Conservation (phyloP, 2,329 filamentous ascomycete species). For the Fusarium buharicum region DNA sequence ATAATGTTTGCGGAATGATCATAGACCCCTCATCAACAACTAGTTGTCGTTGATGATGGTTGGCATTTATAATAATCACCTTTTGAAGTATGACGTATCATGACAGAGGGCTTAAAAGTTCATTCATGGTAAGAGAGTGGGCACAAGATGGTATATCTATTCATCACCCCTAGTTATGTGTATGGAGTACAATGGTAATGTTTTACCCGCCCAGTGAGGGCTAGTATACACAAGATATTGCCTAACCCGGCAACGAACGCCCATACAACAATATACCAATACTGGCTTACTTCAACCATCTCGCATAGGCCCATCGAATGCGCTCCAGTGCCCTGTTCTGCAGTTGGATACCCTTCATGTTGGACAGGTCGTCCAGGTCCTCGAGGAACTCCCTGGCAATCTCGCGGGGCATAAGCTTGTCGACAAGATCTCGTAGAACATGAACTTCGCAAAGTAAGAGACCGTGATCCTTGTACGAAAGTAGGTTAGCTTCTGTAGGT, state of each 20-base stretch:
- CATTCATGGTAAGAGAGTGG: not conserved
- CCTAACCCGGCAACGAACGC: not conserved
- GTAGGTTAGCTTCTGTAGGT: slow-evolving; percentile 76
- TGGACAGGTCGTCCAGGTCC: slow-evolving; percentile 86
- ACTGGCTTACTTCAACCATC: slow-evolving; percentile 67
- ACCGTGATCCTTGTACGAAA: slow-evolving; percentile 93
- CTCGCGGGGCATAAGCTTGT: slow-evolving; percentile 73
- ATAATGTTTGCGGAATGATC: not conserved
- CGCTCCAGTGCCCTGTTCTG: slow-evolving; percentile 84
- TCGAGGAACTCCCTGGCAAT: slow-evolving; percentile 87
- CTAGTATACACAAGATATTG: slow-evolving; percentile 29
- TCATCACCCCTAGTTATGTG: slow-evolving; percentile 24
- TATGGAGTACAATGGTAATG: slow-evolving; percentile 19
- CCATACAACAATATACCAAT: not conserved
- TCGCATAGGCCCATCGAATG: slow-evolving; percentile 89
- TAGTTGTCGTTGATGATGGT: not conserved
- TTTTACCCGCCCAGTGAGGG: slow-evolving; percentile 17
- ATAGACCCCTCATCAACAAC: not conserved
- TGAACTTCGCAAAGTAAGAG: slow-evolving; percentile 91
- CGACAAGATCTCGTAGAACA: slow-evolving; percentile 72
- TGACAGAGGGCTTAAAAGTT: not conserved
- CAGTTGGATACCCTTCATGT: slow-evolving; percentile 80
- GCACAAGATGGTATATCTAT: slow-evolving; percentile 6
- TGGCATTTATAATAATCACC: not conserved
- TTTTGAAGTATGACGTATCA: too few relatives aligned